Evolutionary conservation across 1,139 yeast species (phyloP), one percentile per base, ranked within the genome.

Genomic region (Debaryomyces sp.): DNA sequence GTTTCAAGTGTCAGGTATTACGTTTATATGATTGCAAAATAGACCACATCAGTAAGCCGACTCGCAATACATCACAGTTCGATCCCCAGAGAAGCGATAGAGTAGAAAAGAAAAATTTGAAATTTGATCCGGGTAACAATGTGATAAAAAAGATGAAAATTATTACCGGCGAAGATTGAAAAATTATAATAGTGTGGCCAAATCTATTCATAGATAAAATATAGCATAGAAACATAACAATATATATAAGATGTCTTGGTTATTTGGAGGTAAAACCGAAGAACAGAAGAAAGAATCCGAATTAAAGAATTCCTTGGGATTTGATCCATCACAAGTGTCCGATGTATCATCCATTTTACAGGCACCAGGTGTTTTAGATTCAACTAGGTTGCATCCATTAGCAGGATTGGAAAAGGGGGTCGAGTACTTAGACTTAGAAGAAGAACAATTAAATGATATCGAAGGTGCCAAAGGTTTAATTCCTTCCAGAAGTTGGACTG

Each of bases 401-500:
- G 98, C 98, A 1, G 97, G 97, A 10, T 80, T 94, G 58, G 92
- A 88, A 56, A 85, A 84, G 61, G 96, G 94, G 44, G 82, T 94
- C 50, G 98, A 94, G 68, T 94, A 86, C 67, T 76, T 94, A 62
- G 96, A 91, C 59, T 78, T 94, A 55, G 98, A 94, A 64, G 96
- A 89, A 61, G 83, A 80, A 60, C 78, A 85, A 56, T 74, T 91
- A 55, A 82, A 84, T 46, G 72, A 81, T 18, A 72, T 89, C 60
- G 96, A 91, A 62, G 97, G 97, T 38, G 83, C 96, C 1, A 89
- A 89, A 64, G 96, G 97, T 51, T 70, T 94, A 51, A 81, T 94
- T 58, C 97, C 99, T 34, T 88, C 96, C 34, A 87, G 97, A 73
- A 96, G 95, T 61, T 94, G 97, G 96, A 82, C 92, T 13, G 99